A percentile compares a stretch with the other conserved stretches of the same genome.
phyloP scores from a whole-genome alignment of 1,284 basidiomycete genomes.

The Porogramme epimiltina region DNA sequence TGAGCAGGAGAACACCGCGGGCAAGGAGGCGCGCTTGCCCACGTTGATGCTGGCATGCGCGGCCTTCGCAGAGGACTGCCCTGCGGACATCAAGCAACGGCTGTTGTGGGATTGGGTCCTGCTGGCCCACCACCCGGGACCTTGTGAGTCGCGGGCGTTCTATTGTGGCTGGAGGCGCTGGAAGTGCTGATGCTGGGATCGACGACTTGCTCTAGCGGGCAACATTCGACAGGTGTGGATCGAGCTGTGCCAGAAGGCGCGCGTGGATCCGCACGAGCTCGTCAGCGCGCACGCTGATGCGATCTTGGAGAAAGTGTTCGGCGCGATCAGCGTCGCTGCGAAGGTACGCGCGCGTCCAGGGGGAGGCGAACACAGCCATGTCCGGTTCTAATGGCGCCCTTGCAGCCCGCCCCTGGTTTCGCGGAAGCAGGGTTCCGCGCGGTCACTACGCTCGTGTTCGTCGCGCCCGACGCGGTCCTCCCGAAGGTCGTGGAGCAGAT shows the following conservation, averaged over 20 bases:
- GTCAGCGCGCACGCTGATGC: slow-evolving; percentile 51
- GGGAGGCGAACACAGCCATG: background rate
- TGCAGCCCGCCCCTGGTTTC: slow-evolving; percentile 38
- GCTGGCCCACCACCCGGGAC: slow-evolving; percentile 73
- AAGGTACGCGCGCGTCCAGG: slow-evolving; percentile 46
- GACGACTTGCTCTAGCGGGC: slow-evolving; percentile 38
- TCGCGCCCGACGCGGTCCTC: slow-evolving; percentile 70
- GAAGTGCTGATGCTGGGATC: no score
- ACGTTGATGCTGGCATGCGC: slow-evolving; percentile 53
- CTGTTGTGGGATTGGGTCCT: slow-evolving; percentile 62
- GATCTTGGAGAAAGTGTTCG: slow-evolving; percentile 52
- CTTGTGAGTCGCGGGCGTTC: slow-evolving; percentile 44
- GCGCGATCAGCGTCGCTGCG: slow-evolving; percentile 41
- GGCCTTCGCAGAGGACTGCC: slow-evolving; percentile 43
- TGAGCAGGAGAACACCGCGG: slow-evolving; percentile 35
- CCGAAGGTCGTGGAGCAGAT: slow-evolving; percentile 73
- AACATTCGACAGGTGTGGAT: slow-evolving; percentile 78
- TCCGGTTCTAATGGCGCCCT: background rate
- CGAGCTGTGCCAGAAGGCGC: slow-evolving; percentile 73
- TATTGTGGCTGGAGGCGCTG: background rate
- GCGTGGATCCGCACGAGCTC: slow-evolving; percentile 67
- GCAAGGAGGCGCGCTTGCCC: slow-evolving; percentile 50
- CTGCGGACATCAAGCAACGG: slow-evolving; percentile 40
- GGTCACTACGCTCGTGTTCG: slow-evolving; percentile 76
- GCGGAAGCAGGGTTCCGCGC: slow-evolving; percentile 74